Evolutionary conservation across 192 early-diverging fungal genomes (phyloP).

Genomic region (Coemansia sp.): DNA sequence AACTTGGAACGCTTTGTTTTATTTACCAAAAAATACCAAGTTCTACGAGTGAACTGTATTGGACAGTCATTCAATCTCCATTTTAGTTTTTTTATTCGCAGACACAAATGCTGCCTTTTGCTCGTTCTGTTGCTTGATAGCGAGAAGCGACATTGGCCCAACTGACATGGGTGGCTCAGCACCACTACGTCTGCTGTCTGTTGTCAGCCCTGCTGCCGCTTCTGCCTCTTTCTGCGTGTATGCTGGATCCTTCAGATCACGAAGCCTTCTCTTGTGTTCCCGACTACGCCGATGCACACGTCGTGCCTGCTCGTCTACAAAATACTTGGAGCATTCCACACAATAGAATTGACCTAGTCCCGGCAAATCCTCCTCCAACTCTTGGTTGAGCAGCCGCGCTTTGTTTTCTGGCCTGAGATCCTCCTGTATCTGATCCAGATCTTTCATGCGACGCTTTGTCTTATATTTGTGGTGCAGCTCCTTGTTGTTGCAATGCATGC

Average conservation of each 20-base stretch:
- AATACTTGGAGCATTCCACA: slow-evolving; percentile 76
- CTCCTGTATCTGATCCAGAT: slow-evolving; percentile 94
- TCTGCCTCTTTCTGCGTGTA: slow-evolving; percentile 92
- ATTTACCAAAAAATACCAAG: no score
- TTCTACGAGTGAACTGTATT: neutral
- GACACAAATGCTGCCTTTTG: slow-evolving; percentile 7
- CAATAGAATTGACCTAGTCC: slow-evolving; percentile 92
- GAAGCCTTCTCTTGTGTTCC: slow-evolving; percentile 82
- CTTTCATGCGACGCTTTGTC: slow-evolving; percentile 84
- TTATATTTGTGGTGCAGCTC: slow-evolving; percentile 81
- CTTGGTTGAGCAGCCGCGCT: slow-evolving; percentile 60
- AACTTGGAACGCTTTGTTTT: no score
- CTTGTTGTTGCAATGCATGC: slow-evolving; percentile 57
- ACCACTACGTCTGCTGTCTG: slow-evolving; percentile 53
- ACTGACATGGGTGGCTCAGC: slow-evolving; percentile 14
- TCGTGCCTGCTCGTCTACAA: slow-evolving; percentile 64
- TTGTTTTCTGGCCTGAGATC: slow-evolving; percentile 78
- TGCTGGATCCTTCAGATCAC: slow-evolving; percentile 73
- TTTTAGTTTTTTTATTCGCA: slow-evolving; percentile 11
- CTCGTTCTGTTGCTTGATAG: slow-evolving; percentile 36
- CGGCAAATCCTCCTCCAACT: slow-evolving; percentile 81
- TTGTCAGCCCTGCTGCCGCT: slow-evolving; percentile 63
- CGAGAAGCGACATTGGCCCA: slow-evolving; percentile 39
- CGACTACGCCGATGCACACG: slow-evolving; percentile 73
- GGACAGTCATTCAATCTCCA: neutral